phyloP scores from a whole-genome alignment of 352 stramenopile genomes.

The Globisporangium splendens region DNA sequence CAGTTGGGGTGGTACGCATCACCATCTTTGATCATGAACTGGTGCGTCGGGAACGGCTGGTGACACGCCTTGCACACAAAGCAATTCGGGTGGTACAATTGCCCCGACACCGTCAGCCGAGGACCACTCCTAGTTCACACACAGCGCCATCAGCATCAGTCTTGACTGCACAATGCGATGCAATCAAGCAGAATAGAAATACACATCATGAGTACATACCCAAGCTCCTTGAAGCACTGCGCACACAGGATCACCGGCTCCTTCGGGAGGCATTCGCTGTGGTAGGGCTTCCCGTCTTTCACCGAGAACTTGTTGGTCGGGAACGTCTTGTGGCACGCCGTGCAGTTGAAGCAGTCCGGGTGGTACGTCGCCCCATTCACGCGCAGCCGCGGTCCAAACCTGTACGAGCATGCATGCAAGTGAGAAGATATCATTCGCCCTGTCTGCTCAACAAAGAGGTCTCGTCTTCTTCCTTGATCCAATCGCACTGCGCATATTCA shows the following conservation, averaged over 20 bases:
- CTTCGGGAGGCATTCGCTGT: slow-evolving; percentile 31
- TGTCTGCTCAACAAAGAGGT: not conserved
- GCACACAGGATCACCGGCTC: slow-evolving; percentile 4
- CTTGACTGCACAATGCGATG: not conserved
- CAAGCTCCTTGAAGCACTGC: slow-evolving; percentile 8
- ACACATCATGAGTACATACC: too few relatives aligned
- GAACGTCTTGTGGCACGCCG: slow-evolving; percentile 28
- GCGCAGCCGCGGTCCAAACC: slow-evolving; percentile 32
- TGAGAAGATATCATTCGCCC: not conserved
- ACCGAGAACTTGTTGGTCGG: slow-evolving; percentile 32
- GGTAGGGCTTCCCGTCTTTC: slow-evolving; percentile 32
- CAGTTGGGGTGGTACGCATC: slow-evolving; percentile 64
- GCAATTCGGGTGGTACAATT: slow-evolving; percentile 43
- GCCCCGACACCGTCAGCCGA: slow-evolving; percentile 33
- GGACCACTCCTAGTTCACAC: slow-evolving; percentile 19
- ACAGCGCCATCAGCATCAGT: not conserved
- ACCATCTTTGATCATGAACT: slow-evolving; percentile 52
- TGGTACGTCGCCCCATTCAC: slow-evolving; percentile 41
- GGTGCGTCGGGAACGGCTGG: slow-evolving; percentile 28
- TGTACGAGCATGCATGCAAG: not conserved
- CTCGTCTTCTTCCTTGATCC: too few relatives aligned
- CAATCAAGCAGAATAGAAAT: not conserved
- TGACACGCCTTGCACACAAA: slow-evolving; percentile 46
- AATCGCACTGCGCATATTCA: not conserved
- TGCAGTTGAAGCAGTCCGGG: slow-evolving; percentile 47